These are phyloP conservation scores for Pseudogymnoascus sp. DNA, from an alignment of 2,329 filamentous ascomycete species.

Conservation along the genomic window DNA sequence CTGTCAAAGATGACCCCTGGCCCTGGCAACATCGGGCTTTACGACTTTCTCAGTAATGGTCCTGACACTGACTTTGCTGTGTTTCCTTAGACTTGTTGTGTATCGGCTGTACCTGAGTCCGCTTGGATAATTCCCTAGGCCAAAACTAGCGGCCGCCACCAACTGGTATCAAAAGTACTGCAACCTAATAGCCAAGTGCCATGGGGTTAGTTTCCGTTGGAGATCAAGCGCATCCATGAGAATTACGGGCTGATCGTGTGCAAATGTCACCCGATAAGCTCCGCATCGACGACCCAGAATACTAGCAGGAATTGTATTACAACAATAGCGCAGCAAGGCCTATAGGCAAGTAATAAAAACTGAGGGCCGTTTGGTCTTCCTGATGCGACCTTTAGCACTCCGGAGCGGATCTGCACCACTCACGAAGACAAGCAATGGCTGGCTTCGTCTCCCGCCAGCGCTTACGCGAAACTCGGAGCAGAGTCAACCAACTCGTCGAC, in stretches of 20 bases:
- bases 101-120: conserved; percentile 28
- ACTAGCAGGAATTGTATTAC: not conserved
- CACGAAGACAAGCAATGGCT: too few relatives aligned
- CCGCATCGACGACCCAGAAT: conserved; percentile 24
- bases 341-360: too few relatives aligned
- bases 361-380: too few relatives aligned
- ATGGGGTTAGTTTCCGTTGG: conserved; percentile 11
- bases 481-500: too few relatives aligned
- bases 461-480: too few relatives aligned
- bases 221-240: conserved; percentile 21
- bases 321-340: not conserved
- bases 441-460: too few relatives aligned
- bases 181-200: conserved; percentile 12
- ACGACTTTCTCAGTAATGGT: not conserved
- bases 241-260: conserved; percentile 17
- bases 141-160: conserved; percentile 26
- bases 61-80: not conserved
- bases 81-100: not conserved
- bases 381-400: too few relatives aligned
- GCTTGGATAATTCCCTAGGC: conserved; percentile 27
- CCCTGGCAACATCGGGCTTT: not conserved
- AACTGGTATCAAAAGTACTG: conserved; percentile 21
- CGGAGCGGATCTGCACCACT: too few relatives aligned
- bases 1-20: not conserved
- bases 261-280: conserved; percentile 16